Percentiles rank a stretch among this genome's conserved stretches.
phyloP scores from a whole-genome alignment of 768 basidiomycete species.

The Collybiopsis luxurians region DNA sequence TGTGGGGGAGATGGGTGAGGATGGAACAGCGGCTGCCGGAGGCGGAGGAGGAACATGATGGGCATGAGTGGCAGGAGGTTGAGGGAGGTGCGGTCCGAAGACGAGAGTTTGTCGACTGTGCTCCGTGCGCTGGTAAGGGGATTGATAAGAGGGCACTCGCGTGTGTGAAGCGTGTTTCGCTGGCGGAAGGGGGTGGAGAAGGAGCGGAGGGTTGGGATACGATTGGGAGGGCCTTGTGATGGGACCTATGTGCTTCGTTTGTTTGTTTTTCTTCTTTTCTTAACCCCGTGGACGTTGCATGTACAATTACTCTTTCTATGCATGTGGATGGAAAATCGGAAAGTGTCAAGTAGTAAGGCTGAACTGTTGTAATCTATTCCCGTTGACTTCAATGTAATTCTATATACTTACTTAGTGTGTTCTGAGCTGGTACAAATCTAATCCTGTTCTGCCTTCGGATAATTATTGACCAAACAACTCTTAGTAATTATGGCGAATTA shows the following conservation, averaged over 20 bases:
- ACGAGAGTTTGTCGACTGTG: neutral
- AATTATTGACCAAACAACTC: too few relatives aligned
- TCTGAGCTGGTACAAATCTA: too few relatives aligned
- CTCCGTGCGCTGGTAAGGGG: neutral
- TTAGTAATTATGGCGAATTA: too few relatives aligned
- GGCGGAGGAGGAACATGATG: neutral
- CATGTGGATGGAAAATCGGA: too few relatives aligned
- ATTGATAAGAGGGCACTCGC: neutral
- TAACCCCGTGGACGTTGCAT: neutral
- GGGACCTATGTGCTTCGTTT: too few relatives aligned
- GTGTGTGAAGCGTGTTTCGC: neutral
- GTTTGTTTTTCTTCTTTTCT: neutral
- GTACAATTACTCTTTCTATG: too few relatives aligned
- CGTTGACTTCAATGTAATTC: too few relatives aligned
- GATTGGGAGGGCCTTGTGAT: slow-evolving; percentile 1
- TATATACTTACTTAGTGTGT: too few relatives aligned
- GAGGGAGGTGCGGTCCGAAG: slow-evolving; percentile 1
- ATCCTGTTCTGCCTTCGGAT: too few relatives aligned
- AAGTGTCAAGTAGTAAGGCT: too few relatives aligned
- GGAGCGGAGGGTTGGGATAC: neutral
- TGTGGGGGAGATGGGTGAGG: slow-evolving; percentile 2
- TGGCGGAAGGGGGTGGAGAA: too few relatives aligned
- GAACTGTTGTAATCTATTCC: too few relatives aligned
- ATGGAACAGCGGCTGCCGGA: neutral
- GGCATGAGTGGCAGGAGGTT: slow-evolving; percentile 4